phyloP scores from a whole-genome alignment of 2,329 filamentous ascomycete species.

The Onygenales sp. region DNA sequence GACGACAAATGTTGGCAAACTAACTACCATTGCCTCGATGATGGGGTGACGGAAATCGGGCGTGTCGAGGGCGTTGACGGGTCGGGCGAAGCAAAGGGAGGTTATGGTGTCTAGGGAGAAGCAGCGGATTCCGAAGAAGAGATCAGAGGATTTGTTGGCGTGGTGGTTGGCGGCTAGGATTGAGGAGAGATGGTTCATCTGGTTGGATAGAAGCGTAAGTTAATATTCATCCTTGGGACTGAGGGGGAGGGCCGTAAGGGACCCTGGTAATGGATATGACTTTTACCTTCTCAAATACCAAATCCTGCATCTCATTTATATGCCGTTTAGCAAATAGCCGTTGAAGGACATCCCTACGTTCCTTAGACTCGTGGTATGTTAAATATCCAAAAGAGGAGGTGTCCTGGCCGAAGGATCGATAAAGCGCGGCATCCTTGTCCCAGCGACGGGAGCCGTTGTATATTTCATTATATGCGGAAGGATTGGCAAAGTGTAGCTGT shows the following conservation, averaged over 20 bases:
- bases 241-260: too few relatives aligned
- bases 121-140: slow-evolving; percentile 14
- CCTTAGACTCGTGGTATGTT: slow-evolving; percentile 15
- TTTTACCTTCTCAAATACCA: slow-evolving; percentile 13
- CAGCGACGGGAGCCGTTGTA: slow-evolving; percentile 14
- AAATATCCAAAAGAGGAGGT: slow-evolving; percentile 13
- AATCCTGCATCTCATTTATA: slow-evolving; percentile 10
- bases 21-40: slow-evolving; percentile 16
- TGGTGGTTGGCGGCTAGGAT: slow-evolving; percentile 6
- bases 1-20: slow-evolving; percentile 10
- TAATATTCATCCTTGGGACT: too few relatives aligned
- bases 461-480: slow-evolving; percentile 14
- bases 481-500: slow-evolving; percentile 15
- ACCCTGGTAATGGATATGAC: background rate
- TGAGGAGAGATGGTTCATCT: slow-evolving; percentile 9
- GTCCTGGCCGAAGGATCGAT: slow-evolving; percentile 17
- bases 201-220: too few relatives aligned
- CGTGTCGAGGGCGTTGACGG: slow-evolving; percentile 14
- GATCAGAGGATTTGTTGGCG: slow-evolving; percentile 9
- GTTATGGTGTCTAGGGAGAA: slow-evolving; percentile 17
- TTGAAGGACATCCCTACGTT: slow-evolving; percentile 12
- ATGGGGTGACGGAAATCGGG: slow-evolving; percentile 15
- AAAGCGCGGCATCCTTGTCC: slow-evolving; percentile 16
- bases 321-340: slow-evolving; percentile 13
- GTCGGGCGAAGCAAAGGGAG: slow-evolving; percentile 16